Percentiles rank a stretch among this genome's conserved stretches.
phyloP scores from a whole-genome alignment of 106 monocot genomes.

The Allium fistulosum region DNA sequence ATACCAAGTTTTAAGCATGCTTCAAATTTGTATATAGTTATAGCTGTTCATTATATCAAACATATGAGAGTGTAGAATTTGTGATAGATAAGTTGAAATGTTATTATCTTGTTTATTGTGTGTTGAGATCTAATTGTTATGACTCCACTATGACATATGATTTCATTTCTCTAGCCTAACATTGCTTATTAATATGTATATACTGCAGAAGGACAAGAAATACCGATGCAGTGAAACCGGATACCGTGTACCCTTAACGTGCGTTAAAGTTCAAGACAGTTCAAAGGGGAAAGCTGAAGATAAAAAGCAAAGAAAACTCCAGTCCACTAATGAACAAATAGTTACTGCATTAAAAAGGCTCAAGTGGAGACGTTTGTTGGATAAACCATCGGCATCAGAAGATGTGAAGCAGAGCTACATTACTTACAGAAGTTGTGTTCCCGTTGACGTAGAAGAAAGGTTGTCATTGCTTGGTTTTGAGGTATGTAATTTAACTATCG shows the following conservation, averaged over 20 bases:
- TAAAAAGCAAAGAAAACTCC: constrained; percentile 29
- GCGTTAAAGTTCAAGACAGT: constrained; percentile 40
- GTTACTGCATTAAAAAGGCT: constrained; percentile 10
- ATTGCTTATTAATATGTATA: constrained; percentile 3
- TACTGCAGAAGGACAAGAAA: constrained; percentile 68
- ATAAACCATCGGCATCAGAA: constrained; percentile 29
- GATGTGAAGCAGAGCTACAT: constrained; percentile 49
- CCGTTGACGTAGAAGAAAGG: constrained; percentile 66
- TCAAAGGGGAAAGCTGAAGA: constrained; percentile 23
- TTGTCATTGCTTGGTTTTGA: constrained; percentile 96
- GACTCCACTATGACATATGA: no score
- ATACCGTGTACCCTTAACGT: constrained; percentile 81
- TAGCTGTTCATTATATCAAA: no score
- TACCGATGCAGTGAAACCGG: constrained; percentile 94
- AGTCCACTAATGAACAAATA: constrained; percentile 10
- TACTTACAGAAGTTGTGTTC: constrained; percentile 85
- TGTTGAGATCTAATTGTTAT: no score
- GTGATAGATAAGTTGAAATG: no score
- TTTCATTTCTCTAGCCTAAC: no score
- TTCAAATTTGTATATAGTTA: no score
- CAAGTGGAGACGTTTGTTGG: constrained; percentile 48
- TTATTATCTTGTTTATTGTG: no score
- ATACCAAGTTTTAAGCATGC: no score
- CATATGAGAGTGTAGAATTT: no score
- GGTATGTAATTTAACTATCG: constrained; percentile 32